These are phyloP conservation scores for Prototheca cutis DNA, from an alignment of 163 green algal genomes.

Conservation along the genomic window DNA sequence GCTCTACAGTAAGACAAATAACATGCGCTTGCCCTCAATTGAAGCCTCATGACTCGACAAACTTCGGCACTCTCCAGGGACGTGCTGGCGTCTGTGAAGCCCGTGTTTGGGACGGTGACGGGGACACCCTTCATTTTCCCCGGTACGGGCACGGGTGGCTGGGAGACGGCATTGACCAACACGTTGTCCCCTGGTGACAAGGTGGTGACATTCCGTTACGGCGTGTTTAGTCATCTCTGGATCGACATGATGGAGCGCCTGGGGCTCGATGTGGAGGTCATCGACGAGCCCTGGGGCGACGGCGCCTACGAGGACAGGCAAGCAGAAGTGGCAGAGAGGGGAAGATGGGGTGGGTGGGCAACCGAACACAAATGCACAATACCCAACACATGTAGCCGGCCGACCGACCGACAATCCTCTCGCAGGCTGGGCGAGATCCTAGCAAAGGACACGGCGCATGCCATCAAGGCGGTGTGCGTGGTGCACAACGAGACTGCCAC, in stretches of 20 bases:
- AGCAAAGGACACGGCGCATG: conserved; percentile 52
- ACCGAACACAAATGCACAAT: too few species aligned
- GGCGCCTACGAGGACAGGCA: conserved; percentile 66
- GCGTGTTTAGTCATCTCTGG: conserved; percentile 91
- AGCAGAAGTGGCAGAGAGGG: too few species aligned
- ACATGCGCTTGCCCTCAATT: too few species aligned
- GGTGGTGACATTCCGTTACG: conserved; percentile 79
- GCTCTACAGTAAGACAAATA: too few species aligned
- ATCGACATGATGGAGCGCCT: conserved; percentile 95
- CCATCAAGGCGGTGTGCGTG: conserved; percentile 92
- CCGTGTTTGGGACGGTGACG: conserved; percentile 54
- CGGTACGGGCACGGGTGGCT: conserved; percentile 76
- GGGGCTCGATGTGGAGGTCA: conserved; percentile 77
- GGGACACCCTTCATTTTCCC: conserved; percentile 91
- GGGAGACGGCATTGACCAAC: conserved; percentile 89
- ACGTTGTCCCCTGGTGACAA: conserved; percentile 94
- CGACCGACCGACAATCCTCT: too few species aligned
- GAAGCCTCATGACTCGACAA: too few species aligned
- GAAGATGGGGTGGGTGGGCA: too few species aligned
- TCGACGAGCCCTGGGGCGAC: conserved; percentile 80
- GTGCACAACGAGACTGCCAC: conserved; percentile 99
- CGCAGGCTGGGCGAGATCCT: conserved; percentile 37
- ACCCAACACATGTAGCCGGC: too few species aligned
- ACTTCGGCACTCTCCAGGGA: neutral
- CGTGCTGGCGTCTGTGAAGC: conserved; percentile 72